phyloP scores from a whole-genome alignment of 2,329 filamentous ascomycete genomes.

The Fonsecaea pedrosoi region DNA sequence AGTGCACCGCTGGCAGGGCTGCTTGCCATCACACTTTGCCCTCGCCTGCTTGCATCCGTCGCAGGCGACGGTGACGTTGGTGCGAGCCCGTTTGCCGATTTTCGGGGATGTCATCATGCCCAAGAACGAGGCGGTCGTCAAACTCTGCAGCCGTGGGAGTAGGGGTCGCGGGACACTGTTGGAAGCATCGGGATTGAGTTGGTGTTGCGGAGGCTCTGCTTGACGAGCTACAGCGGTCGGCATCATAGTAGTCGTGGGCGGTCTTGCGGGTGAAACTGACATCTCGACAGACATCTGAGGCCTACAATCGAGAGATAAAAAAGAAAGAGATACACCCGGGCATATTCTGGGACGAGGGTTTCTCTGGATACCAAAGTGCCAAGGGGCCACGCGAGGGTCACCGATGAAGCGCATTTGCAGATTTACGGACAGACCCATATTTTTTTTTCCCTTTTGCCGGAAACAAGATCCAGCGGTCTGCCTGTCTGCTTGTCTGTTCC shows the following conservation, averaged over 20 bases:
- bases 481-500: too few species aligned
- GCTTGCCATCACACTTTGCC: slow-evolving; percentile 51
- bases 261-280: background rate
- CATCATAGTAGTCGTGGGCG: background rate
- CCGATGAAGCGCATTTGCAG: too few species aligned
- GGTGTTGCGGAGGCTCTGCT: background rate
- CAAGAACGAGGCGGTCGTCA: background rate
- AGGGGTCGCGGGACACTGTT: background rate
- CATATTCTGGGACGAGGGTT: too few species aligned
- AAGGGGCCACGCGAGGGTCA: too few species aligned
- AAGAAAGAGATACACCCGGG: too few species aligned
- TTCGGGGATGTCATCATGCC: background rate
- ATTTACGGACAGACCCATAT: too few species aligned
- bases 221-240: background rate
- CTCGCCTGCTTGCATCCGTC: slow-evolving; percentile 55
- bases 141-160: background rate
- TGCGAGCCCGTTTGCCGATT: slow-evolving; percentile 41
- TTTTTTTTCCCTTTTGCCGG: too few species aligned
- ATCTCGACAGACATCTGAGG: background rate
- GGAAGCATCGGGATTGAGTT: background rate
- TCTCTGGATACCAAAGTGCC: too few species aligned
- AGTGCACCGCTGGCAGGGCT: slow-evolving; percentile 50
- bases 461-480: too few species aligned
- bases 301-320: background rate
- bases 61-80: slow-evolving; percentile 55